phyloP scores from a whole-genome alignment of 176 grass and related monocot genomes.

The Bonia amplexicaulis region DNA sequence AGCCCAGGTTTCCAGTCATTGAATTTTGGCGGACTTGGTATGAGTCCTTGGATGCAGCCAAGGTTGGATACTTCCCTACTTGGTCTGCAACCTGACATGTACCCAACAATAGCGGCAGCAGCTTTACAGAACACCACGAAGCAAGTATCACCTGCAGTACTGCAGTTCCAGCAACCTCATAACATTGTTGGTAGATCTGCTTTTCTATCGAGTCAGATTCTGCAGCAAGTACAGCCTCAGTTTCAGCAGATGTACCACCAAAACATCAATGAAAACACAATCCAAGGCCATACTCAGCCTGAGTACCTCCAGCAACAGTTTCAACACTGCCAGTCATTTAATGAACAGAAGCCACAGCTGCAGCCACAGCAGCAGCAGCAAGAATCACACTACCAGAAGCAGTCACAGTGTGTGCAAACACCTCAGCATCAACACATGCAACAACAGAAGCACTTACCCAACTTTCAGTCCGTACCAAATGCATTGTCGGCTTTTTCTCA shows the following conservation, averaged over 20 bases:
- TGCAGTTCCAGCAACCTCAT: slow-evolving; percentile 84
- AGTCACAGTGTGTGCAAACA: slow-evolving; percentile 43
- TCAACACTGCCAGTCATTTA: slow-evolving; percentile 44
- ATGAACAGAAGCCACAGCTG: slow-evolving; percentile 42
- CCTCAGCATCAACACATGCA: slow-evolving; percentile 68
- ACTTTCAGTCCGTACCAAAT: slow-evolving; percentile 38
- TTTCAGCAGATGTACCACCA: slow-evolving; percentile 54
- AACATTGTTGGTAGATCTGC: slow-evolving; percentile 41
- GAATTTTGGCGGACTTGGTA: slow-evolving; percentile 70
- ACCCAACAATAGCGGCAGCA: slow-evolving; percentile 49
- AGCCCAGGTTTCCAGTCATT: slow-evolving; percentile 64
- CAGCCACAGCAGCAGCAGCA: slow-evolving; percentile 31
- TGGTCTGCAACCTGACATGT: slow-evolving; percentile 67
- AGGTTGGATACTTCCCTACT: slow-evolving; percentile 54
- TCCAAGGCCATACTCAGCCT: slow-evolving; percentile 54
- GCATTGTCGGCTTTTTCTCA: slow-evolving; percentile 31
- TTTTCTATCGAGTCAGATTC: slow-evolving; percentile 56
- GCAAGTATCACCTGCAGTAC: slow-evolving; percentile 46
- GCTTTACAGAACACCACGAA: slow-evolving; percentile 47
- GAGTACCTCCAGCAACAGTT: slow-evolving; percentile 57
- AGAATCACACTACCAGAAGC: slow-evolving; percentile 37
- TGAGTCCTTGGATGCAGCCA: slow-evolving; percentile 71
- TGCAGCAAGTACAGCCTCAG: slow-evolving; percentile 59
- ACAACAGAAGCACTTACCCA: slow-evolving; percentile 41
- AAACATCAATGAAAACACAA: slow-evolving; percentile 38